Evolutionary conservation across 345 rosid species (phyloP), one percentile per base, ranked within the genome.

Genomic region (Eucalyptus dawsonii): DNA sequence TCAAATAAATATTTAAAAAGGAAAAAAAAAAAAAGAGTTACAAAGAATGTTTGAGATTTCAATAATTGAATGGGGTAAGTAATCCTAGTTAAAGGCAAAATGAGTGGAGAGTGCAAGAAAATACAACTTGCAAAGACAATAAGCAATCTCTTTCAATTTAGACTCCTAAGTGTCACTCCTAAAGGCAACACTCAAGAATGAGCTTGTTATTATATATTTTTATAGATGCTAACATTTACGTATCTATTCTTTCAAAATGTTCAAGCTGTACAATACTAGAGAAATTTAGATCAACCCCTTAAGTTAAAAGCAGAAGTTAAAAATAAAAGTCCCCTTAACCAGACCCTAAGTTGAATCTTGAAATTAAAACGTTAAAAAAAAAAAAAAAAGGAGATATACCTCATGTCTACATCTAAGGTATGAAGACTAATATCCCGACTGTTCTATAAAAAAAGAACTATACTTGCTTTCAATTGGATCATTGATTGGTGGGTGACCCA

Each of bases 361-460:
- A 6, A 62, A 62, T 13, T 62, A 62, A 62, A 29, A 60, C 34
- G 3, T 27, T 60, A 7, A 50, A 50, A 56, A 0, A 3, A n/a
- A n/a, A 7, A 50, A 50, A 56, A 12, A 60, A 25, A 60, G 4
- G 31, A 27, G 31, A 60, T 12, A 27, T 60, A 6, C 31, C 31
- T 3, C 1, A 12, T 60, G 3, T 60, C 16, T 2, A 56, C 14
- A 24, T 56, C 13, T 2, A 24, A 56, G 0, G 62, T 56, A 24
- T 2, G 1, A 4, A 56, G 14, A 56, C 29, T 24, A 56, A 56
- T 56, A 2, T 24, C 62, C 29, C 0, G 10, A 24, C 1, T 24
- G 6, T 56, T 10, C 29, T 24, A 56, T 9, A 0, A 53, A 19
- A 53, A 45, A 4, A 56, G 29, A 56, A 1, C 40, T 40, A 40